Conservation (phyloP, 306 rosid genomes). For the Calophaca sinica region DNA sequence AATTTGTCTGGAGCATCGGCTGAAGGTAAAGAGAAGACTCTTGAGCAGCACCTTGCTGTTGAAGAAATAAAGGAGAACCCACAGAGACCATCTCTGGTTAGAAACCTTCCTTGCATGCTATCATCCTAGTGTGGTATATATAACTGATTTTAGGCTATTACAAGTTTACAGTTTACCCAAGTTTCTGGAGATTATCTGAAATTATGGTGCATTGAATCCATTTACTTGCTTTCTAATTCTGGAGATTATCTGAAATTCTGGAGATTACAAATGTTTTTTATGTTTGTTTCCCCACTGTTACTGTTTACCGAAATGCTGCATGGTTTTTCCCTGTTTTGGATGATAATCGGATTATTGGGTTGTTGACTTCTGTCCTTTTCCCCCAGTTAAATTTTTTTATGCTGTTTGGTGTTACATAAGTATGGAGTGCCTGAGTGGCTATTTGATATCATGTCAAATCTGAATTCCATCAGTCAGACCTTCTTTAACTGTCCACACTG, state of each 20-base stretch:
- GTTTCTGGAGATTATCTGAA: slow-evolving; percentile 22
- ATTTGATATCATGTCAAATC: neutral
- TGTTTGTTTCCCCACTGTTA: neutral
- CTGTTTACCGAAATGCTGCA: slow-evolving; percentile 1
- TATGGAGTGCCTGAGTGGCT: neutral
- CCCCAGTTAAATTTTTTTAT: slow-evolving; percentile 24
- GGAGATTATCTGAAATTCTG: neutral
- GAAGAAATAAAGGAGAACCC: slow-evolving; percentile 76
- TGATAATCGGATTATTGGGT: slow-evolving; percentile 28
- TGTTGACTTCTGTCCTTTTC: neutral
- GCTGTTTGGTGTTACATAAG: slow-evolving; percentile 11
- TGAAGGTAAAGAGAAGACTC: slow-evolving; percentile 67
- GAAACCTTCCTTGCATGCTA: slow-evolving; percentile 32
- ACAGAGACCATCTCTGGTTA: slow-evolving; percentile 71
- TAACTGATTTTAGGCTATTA: neutral
- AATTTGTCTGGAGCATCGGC: slow-evolving; percentile 51
- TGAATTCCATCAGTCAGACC: slow-evolving; percentile 11
- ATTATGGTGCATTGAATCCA: slow-evolving; percentile 8
- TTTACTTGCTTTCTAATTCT: slow-evolving; percentile 12
- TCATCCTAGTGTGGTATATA: neutral
- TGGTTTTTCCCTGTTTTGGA: slow-evolving; percentile 15
- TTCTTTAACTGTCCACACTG: slow-evolving; percentile 4
- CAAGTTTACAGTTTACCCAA: neutral
- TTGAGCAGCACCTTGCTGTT: slow-evolving; percentile 60
- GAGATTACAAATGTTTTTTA: slow-evolving; percentile 7